Evolutionary conservation across 805 yeast genomes (phyloP), one percentile per base, ranked within the genome.

Genomic region (Metahyphopichia silvanorum): DNA sequence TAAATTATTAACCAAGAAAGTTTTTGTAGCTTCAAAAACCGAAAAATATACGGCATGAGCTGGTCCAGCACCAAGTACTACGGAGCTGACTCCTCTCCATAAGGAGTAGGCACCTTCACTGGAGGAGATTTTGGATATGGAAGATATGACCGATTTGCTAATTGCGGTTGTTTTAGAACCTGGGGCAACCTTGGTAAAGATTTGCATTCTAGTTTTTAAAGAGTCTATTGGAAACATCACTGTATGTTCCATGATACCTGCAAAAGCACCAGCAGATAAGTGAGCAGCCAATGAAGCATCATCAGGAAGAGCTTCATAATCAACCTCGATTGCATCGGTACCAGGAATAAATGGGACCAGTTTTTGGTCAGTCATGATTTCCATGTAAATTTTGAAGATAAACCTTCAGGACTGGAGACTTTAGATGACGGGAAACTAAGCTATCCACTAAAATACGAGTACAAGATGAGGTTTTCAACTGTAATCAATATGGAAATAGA

Each of bases 191-290:
- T 18, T 18, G 17, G 27, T 21, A 43, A 31, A 27, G 33, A 82
- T 78, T 57, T 91, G 98, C 91, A 91, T 86, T 52, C 98, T 71
- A 5, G 98, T 93, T 66, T 91, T 91, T 46, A 91, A 75, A n/a
- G 95, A 91, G 57, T 91, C 98, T 25, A 91, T 79, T 2, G 98
- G 98, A 55, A 80, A 91, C 96, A 91, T 87, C 27, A 91, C 87
- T 1, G 96, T 80, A 60, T 91, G 98, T 57, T 91, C 98, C 97
- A 91, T 86, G 35, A 93, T 86, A 17, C 98, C 98, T n/a, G 98
- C 98, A 63, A 88, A 86, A 0, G 97, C 98, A 8, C 98, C 98
- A 2, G 98, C 98, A 9, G 77, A 54, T 39, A 91, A 71, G 54
- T 89, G 95, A 4, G 95, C 86, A 4, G 77, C 54, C 34, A 93